These are phyloP conservation scores for Nitzschia putrida DNA, from an alignment of 108 stramenopile genomes.

Conservation along the genomic window DNA sequence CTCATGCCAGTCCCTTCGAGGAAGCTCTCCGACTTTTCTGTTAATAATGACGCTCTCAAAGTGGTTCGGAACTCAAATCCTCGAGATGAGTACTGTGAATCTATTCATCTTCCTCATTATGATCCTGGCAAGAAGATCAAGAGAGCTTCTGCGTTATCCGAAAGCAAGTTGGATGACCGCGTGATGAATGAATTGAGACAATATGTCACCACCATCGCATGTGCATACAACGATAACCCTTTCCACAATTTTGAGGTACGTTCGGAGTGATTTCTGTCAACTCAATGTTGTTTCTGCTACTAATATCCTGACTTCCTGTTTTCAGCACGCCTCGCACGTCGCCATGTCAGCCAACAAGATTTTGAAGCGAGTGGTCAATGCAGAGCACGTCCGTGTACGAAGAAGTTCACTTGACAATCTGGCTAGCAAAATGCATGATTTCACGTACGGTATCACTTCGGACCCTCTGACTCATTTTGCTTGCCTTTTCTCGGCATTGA, in stretches of 20 bases:
- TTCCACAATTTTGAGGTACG: constrained; percentile 38
- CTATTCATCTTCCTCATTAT: constrained; percentile 17
- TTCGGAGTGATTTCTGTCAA: background rate
- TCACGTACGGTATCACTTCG: constrained; percentile 48
- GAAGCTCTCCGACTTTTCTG: background rate
- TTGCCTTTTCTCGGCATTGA: constrained; percentile 50
- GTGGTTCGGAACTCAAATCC: background rate
- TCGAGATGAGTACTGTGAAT: constrained; percentile 3
- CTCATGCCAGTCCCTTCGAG: background rate
- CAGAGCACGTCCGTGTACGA: constrained; percentile 2
- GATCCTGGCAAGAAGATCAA: constrained; percentile 1
- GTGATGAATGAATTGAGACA: constrained; percentile 15
- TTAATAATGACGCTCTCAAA: background rate
- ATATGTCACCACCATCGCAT: constrained; percentile 25
- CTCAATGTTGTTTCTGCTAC: background rate
- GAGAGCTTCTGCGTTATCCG: background rate
- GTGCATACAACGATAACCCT: constrained; percentile 23
- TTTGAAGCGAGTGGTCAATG: constrained; percentile 28
- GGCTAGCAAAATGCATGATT: constrained; percentile 23
- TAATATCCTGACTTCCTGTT: background rate
- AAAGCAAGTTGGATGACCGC: constrained; percentile 1
- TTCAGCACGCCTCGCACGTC: constrained; percentile 27
- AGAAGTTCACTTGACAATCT: constrained; percentile 15
- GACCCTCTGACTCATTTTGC: constrained; percentile 65
- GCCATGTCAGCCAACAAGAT: constrained; percentile 50